Evolutionary conservation across 1,284 basidiomycete genomes (phyloP), one percentile per base, ranked within the genome.

Genomic region (Stereum hirsutum): DNA sequence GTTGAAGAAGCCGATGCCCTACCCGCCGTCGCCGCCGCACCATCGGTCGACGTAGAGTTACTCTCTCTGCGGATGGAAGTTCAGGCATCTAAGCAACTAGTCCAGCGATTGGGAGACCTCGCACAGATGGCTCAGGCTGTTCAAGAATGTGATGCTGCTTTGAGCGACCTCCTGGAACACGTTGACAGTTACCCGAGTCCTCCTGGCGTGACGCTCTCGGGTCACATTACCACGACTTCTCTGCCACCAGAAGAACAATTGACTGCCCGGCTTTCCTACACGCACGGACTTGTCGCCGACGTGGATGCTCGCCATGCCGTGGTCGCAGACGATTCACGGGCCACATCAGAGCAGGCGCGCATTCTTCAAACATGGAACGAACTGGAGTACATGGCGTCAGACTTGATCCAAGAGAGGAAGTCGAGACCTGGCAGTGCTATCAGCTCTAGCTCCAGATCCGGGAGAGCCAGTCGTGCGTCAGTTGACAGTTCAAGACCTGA

Each of bases 131-230:
- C 67, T 2, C 59, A 68, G 21, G 57, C 65, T 23, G 57, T 83
- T 8, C 64, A 66, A 21, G 57, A 59, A 14, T 88, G 84, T 50
- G 89, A 91, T 55, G 63, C 69, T n/a, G 74, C 78, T 15, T 65
- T 90, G 31, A 91, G 88, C 53, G 84, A 89, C 54, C 66, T 90
- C 6, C 62, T 91, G 40, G 84, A 89, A 53, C 84, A 89, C 52
- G 72, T 89, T 44, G 88, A 91, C 57, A 77, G 54, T 81, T 84
- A 11, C 66, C 72, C 14, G 54, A 66, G 20, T 80, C 83, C 4
- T 51, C 66, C 26, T 15, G 70, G 71, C n/a, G 57, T 67, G 6
- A 58, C 81, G 24, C 67, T 71, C 2, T 75, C 78, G 6, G 59
- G 70, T 6, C 67, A 75, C 46, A 41, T 58, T 17, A 75, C 69